Evolutionary conservation across 176 grass and related monocot genomes (phyloP), one percentile per base, ranked within the genome.

Genomic region (Phoenix roebelenii): DNA sequence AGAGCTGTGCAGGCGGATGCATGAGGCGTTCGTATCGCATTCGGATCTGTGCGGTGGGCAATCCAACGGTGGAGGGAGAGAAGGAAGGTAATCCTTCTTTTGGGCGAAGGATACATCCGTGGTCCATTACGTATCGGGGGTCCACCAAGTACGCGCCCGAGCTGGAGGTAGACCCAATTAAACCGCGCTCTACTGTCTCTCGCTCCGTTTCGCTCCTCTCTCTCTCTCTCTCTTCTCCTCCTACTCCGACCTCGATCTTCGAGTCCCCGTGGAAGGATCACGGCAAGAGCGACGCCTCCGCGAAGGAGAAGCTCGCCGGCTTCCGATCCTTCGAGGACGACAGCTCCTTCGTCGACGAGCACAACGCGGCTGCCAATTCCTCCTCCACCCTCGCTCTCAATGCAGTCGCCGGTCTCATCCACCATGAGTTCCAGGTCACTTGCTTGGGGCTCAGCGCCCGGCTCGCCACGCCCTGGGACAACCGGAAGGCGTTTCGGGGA

Each of bases 381-480:
- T 85, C 81, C 22, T 89, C 82, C 82, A 56, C 75, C 59, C 75
- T 89, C 55, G 71, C 71, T 50, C 82, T 89, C 78, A 85, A 89
- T 78, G 75, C 86, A 39, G 82, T 79, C 86, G 78, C 86, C 2
- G 86, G 85, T 74, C 78, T 89, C 16, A 75, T 74, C 15, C 82
- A 77, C 67, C 67, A 16, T 3, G 81, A 89, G 82, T 89, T 85
- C 82, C 69, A 67, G n/a, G 71, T 74, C 49, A 70, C 81, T 29
- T 77, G 77, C 50, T 82, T 85, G 44, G 72, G 78, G 3, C 63
- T 80, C 30, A 57, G 80, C 63, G 59, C 67, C 55, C 55, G 4
- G 59, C 53, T 22, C 17, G 22, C 53, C 39, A 30, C 44, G 28
- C 69, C 63, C 28, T 0, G 51, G 15, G 16, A 25, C 4, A 16